Conservation (phyloP, 1,284 basidiomycete species). For the Melanopsichium pennsylvanicum region DNA sequence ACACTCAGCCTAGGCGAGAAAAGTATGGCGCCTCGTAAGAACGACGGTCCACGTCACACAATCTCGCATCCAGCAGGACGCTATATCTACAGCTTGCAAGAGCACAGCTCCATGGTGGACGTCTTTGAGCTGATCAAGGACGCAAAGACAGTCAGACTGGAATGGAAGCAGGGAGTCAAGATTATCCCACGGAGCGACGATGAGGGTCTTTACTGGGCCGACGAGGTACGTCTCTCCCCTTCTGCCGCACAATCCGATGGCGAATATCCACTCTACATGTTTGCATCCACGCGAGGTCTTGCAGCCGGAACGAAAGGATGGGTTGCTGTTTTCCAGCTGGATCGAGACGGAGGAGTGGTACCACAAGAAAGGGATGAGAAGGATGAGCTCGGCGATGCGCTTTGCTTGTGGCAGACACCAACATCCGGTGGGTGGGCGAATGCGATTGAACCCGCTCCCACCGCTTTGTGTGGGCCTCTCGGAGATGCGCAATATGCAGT, state of each 20-base stretch:
- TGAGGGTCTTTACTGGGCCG: conserved; percentile 62
- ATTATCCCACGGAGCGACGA: conserved; percentile 58
- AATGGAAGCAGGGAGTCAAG: conserved; percentile 59
- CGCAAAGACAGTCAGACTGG: conserved; percentile 24
- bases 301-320: conserved; percentile 62
- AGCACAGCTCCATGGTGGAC: conserved; percentile 63
- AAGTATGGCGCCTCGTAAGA: conserved; percentile 63
- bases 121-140: conserved; percentile 50
- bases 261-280: conserved; percentile 52
- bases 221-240: conserved; percentile 66
- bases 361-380: conserved; percentile 1
- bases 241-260: conserved; percentile 10
- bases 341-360: conserved; percentile 52
- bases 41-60: conserved; percentile 67
- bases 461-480: conserved; percentile 20
- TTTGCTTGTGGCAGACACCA: conserved; percentile 62
- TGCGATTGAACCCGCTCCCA: conserved; percentile 66
- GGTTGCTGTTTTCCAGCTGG: conserved; percentile 64
- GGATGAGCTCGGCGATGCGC: conserved; percentile 20
- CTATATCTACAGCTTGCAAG: conserved; percentile 66
- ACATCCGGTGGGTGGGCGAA: conserved; percentile 68
- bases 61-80: conserved; percentile 66
- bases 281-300: conserved; percentile 66
- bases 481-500: conserved; percentile 56
- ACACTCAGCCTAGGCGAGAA: conserved; percentile 61